These are phyloP conservation scores for Oidium heveae DNA, from an alignment of 2,329 filamentous ascomycete genomes.

Conservation along the genomic window DNA sequence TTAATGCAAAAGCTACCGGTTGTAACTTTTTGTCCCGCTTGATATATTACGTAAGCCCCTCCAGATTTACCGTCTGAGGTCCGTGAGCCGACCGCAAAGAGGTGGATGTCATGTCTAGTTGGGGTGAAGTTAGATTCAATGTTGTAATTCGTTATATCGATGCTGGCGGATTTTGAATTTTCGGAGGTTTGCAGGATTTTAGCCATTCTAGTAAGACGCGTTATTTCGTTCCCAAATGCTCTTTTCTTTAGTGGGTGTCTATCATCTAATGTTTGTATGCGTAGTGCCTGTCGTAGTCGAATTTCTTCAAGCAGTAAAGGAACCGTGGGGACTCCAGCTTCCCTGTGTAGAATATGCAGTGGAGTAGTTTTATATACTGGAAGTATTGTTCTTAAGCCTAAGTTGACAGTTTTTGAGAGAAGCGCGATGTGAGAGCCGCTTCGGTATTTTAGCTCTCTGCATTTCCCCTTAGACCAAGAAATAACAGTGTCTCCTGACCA, in stretches of 20 bases:
- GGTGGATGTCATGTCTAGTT: too few species aligned
- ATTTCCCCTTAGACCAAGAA: too few species aligned
- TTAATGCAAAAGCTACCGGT: too few species aligned
- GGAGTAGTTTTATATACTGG: too few species aligned
- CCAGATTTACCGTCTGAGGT: not conserved
- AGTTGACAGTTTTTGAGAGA: too few species aligned
- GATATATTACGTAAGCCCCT: not conserved
- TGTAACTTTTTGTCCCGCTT: not conserved
- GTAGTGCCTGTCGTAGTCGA: not conserved
- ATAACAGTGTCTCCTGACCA: too few species aligned
- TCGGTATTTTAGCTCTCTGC: too few species aligned
- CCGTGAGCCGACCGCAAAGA: not conserved
- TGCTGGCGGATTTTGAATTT: not conserved
- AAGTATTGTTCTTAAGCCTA: too few species aligned
- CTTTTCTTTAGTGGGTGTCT: not conserved
- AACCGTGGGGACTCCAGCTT: too few species aligned
- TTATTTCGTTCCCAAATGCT: not conserved
- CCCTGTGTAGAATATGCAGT: too few species aligned
- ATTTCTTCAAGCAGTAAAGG: not conserved
- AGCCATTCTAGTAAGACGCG: not conserved
- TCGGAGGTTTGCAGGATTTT: not conserved
- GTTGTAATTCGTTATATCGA: not conserved
- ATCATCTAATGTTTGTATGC: too few species aligned
- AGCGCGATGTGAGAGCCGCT: too few species aligned
- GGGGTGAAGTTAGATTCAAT: not conserved